phyloP scores from a whole-genome alignment of 305 asterid species.

The Fraxinus sp. region DNA sequence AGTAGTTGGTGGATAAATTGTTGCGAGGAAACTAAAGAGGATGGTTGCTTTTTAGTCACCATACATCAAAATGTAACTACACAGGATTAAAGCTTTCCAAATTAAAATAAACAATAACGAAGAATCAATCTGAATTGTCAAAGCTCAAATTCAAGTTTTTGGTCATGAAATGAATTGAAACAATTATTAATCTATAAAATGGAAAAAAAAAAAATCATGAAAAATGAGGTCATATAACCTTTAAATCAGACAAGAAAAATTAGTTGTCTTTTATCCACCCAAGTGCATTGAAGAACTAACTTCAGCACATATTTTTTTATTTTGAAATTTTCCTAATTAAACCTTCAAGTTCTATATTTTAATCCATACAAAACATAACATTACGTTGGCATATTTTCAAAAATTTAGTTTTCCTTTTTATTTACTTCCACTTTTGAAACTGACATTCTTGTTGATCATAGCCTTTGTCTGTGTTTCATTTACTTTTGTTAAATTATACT shows the following conservation, averaged over 20 bases:
- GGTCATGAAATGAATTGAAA: neutral
- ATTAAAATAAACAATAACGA: neutral
- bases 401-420: neutral
- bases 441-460: neutral
- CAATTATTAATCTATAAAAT: neutral
- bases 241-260: neutral
- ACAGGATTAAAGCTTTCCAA: neutral
- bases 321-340: neutral
- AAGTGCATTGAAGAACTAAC: neutral
- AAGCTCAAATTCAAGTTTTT: neutral
- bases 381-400: neutral
- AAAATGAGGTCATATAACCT: neutral
- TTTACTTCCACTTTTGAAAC: neutral
- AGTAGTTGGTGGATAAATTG: neutral
- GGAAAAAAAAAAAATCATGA: neutral
- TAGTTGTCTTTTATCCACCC: neutral
- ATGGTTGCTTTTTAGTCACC: neutral
- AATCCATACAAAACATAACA: neutral
- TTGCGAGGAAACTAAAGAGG: neutral
- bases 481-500: neutral
- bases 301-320: neutral
- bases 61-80: constrained; percentile 9
- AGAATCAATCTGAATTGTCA: neutral
- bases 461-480: neutral
- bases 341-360: neutral